Base-by-base conservation (phyloP, 495 filamentous ascomycete species). In the Penicillium riverlandense region DNA sequence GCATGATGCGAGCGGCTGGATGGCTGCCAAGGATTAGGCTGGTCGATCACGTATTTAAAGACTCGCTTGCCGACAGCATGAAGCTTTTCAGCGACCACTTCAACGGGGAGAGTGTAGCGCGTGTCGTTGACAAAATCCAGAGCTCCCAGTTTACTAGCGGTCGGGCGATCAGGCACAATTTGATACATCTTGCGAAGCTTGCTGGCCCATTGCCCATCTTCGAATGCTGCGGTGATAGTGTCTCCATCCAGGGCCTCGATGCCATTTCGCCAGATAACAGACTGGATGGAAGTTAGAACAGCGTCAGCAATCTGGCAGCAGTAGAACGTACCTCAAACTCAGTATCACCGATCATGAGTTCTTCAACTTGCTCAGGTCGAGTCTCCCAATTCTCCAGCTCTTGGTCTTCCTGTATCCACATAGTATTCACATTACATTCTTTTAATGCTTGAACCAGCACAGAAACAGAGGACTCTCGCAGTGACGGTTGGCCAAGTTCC, bases 1-100 rank as follows among this genome's bases (percentile, higher is more conserved):
- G 67, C 69, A 44, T 72, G 69, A 36, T 72, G 69, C 11, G 69
- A 44, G 2, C 69, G 62, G 13, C 61, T 65, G 6, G 68, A 69
- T 11, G 59, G 33, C 33, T 70, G 66, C 60, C 59, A 72, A n/a
- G 69, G 69, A 42, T 72, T 72, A 0, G 53, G 30, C 36, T 71
- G 64, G 41, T 72, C 69, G 36, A 72, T 39, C 1, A 71, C 49
- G 37, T 72, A 72, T 30, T 58, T 55, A 47, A 62, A 70, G 22
- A 65, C 66, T 1, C 33, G 48, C 16, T 66, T 69, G 9, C 54
- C 50, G 2, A 53, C 53, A 7, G 50, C 53, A 1, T 47, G 40
- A 0, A 64, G 40, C 39, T 68, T 69, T 8, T 61, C 45, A 2
- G 64, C 38, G 13, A 67, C 37, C 1, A 63, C 14, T 38, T 70